phyloP scores from a whole-genome alignment of 495 filamentous ascomycete species.

The Schizothecium vesticola region DNA sequence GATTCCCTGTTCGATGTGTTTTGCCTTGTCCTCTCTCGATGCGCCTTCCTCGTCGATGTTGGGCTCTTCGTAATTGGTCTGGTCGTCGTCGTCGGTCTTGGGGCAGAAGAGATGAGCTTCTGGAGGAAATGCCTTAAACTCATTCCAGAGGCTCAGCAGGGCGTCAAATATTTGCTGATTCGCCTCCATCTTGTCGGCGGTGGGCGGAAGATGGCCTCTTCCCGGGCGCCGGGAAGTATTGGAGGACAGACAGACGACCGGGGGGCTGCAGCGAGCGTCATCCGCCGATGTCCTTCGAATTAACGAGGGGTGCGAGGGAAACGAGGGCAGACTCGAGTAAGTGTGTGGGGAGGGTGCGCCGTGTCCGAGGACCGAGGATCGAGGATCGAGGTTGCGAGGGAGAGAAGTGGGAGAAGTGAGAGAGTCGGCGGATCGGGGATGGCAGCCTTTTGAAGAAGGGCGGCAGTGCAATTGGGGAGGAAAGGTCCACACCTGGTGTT shows the following conservation, averaged over 20 bases:
- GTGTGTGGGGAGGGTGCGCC: neutral
- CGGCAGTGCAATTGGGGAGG: neutral
- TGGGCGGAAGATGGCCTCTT: neutral
- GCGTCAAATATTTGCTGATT: constrained; percentile 16
- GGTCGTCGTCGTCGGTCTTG: constrained; percentile 36
- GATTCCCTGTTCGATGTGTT: constrained; percentile 44
- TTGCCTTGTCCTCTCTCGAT: constrained; percentile 31
- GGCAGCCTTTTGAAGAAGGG: neutral
- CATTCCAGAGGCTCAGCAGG: constrained; percentile 25
- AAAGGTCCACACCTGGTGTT: neutral
- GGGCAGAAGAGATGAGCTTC: constrained; percentile 43
- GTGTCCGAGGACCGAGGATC: neutral
- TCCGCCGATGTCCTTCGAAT: neutral
- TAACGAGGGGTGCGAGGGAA: neutral
- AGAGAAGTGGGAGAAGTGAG: neutral
- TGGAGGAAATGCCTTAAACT: constrained; percentile 24
- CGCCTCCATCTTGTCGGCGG: constrained; percentile 19
- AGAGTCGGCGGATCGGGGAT: neutral
- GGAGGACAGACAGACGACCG: neutral
- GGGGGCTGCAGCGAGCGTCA: neutral
- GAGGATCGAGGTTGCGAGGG: neutral
- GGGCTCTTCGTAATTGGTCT: constrained; percentile 50
- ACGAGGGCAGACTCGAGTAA: neutral
- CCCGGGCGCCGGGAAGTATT: neutral
- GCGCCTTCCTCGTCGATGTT: constrained; percentile 32